A percentile compares a stretch with the other conserved stretches of the same genome.
These are phyloP conservation scores for Paracamarosporium sp. DNA, from an alignment of 2,329 filamentous ascomycete species.

Conservation along the genomic window DNA sequence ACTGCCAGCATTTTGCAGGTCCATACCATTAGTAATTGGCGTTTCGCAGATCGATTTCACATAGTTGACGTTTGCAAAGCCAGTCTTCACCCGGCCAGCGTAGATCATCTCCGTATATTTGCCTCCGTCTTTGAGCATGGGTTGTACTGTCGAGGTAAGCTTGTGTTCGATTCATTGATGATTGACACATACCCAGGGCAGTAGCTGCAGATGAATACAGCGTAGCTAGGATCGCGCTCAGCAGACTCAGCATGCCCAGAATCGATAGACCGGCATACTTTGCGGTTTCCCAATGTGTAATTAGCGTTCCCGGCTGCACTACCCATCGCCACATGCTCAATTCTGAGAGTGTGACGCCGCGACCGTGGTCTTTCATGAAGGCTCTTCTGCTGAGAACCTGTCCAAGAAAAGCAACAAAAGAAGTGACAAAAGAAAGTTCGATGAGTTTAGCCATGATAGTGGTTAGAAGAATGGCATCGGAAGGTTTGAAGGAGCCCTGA, in stretches of 20 bases:
- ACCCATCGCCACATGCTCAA: slow-evolving; percentile 79
- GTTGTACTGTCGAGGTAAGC: slow-evolving; percentile 60
- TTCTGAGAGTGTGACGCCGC: slow-evolving; percentile 76
- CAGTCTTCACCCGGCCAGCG: slow-evolving; percentile 63
- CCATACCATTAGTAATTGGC: slow-evolving; percentile 58
- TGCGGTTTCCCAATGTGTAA: slow-evolving; percentile 72
- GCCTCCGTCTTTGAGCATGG: slow-evolving; percentile 69
- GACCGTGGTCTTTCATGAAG: slow-evolving; percentile 61
- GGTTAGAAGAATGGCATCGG: slow-evolving; percentile 71
- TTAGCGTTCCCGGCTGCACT: slow-evolving; percentile 69
- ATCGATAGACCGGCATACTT: slow-evolving; percentile 69
- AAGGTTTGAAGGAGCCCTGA: slow-evolving; percentile 61
- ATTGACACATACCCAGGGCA: slow-evolving; percentile 59
- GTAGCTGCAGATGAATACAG: slow-evolving; percentile 81
- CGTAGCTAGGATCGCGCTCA: slow-evolving; percentile 70
- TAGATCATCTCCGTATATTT: slow-evolving; percentile 58
- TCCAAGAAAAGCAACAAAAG: slow-evolving; percentile 76
- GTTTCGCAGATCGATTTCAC: slow-evolving; percentile 65
- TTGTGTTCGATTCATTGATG: not conserved
- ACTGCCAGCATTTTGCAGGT: slow-evolving; percentile 49
- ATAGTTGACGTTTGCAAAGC: slow-evolving; percentile 69
- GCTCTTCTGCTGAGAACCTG: slow-evolving; percentile 76
- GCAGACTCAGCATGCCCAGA: slow-evolving; percentile 68
- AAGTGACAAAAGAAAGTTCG: slow-evolving; percentile 78
- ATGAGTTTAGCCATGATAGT: slow-evolving; percentile 77